Evolutionary conservation across 176 grass and related monocot species (phyloP).

Genomic region (Oryza coarctata): DNA sequence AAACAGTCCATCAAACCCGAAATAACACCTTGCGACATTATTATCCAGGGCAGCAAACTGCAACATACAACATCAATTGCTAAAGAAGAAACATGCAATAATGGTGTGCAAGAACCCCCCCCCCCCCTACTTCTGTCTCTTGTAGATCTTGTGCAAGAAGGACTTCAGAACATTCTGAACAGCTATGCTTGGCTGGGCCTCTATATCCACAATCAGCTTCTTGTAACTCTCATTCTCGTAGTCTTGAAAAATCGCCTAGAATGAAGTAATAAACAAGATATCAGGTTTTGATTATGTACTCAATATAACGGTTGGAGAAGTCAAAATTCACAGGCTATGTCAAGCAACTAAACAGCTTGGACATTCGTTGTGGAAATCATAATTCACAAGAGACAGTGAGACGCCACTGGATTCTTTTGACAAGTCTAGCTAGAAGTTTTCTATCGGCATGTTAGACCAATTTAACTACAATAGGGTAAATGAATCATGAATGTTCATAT

Average conservation of each 20-base stretch:
- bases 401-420: not conserved
- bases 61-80: slow-evolving; percentile 18
- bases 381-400: not conserved
- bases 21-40: slow-evolving; percentile 42
- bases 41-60: slow-evolving; percentile 30
- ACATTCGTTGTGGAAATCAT: not conserved
- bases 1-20: slow-evolving; percentile 40
- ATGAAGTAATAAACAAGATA: slow-evolving; percentile 8
- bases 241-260: slow-evolving; percentile 54
- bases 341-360: not conserved
- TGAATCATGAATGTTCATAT: not conserved
- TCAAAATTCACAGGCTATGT: not conserved
- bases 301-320: not conserved
- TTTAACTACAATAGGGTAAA: no score
- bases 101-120: not conserved
- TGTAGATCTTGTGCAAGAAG: slow-evolving; percentile 95
- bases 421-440: no score
- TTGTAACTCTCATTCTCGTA: slow-evolving; percentile 74
- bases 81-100: slow-evolving; percentile 21
- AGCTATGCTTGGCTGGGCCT: slow-evolving; percentile 59
- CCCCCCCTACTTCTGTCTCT: slow-evolving; percentile 86
- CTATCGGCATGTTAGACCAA: not conserved
- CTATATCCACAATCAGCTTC: slow-evolving; percentile 67
- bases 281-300: slow-evolving; percentile 7
- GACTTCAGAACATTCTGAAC: slow-evolving; percentile 88